Evolutionary conservation across 140 eudicot species (phyloP).

Genomic region (Cichorium intybus): DNA sequence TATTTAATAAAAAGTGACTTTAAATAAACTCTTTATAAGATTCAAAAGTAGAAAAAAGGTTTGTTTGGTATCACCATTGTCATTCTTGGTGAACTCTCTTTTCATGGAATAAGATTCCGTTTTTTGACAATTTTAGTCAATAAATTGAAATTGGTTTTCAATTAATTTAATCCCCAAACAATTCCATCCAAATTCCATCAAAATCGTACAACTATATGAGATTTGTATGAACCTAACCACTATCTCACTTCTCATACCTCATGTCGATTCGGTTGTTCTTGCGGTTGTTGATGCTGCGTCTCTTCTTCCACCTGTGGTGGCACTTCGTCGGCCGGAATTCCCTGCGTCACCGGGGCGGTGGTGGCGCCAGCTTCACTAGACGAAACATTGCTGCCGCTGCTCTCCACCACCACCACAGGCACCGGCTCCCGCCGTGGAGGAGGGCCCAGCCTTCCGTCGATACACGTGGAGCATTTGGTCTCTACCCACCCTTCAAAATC

Average conservation of each 20-base stretch:
- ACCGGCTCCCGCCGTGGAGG: slow-evolving; percentile 40
- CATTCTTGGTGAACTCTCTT: neutral
- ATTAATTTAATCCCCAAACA: slow-evolving; percentile 2
- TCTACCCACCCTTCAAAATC: slow-evolving; percentile 78
- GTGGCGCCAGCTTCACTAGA: slow-evolving; percentile 23
- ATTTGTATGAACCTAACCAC: slow-evolving; percentile 7
- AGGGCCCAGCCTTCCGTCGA: slow-evolving; percentile 61
- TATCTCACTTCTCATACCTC: slow-evolving; percentile 23
- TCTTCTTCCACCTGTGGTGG: slow-evolving; percentile 31
- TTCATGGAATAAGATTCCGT: neutral
- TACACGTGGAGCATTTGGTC: slow-evolving; percentile 64
- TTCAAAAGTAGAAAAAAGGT: no score
- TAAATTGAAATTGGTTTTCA: neutral
- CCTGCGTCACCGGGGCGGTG: slow-evolving; percentile 9
- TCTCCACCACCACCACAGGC: slow-evolving; percentile 37
- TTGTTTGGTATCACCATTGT: no score
- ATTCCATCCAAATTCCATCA: slow-evolving; percentile 11
- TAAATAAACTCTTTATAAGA: no score
- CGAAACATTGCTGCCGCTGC: slow-evolving; percentile 17
- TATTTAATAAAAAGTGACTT: no score
- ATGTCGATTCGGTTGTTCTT: slow-evolving; percentile 14
- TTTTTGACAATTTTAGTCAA: neutral
- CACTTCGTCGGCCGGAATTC: slow-evolving; percentile 21
- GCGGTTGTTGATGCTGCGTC: slow-evolving; percentile 13
- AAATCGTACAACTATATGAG: slow-evolving; percentile 22